phyloP scores from a whole-genome alignment of 345 rosid genomes.

The Balakata baccata region DNA sequence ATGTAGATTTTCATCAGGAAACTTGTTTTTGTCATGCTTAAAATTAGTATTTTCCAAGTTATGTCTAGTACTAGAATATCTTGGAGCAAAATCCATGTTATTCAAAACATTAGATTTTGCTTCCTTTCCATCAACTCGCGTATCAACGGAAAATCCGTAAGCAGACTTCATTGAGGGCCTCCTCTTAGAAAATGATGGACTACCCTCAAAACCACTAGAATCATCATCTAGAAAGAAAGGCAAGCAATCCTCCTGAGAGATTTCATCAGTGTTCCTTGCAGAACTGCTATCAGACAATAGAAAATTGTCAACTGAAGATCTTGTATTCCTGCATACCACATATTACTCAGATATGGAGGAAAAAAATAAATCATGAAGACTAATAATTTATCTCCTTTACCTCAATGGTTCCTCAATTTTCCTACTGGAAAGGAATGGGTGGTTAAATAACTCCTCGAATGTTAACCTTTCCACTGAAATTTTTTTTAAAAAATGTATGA shows the following conservation, averaged over 20 bases:
- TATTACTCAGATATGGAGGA: constrained; percentile 24
- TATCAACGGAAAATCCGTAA: constrained; percentile 48
- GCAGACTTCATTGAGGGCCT: constrained; percentile 45
- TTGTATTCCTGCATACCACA: constrained; percentile 45
- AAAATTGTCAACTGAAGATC: constrained; percentile 39
- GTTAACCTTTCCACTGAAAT: constrained; percentile 88
- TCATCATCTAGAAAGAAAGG: constrained; percentile 87
- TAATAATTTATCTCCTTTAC: constrained; percentile 35
- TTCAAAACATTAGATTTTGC: constrained; percentile 37
- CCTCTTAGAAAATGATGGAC: constrained; percentile 57
- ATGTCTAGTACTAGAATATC: constrained; percentile 36
- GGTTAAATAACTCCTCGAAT: constrained; percentile 93
- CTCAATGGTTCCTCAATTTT: constrained; percentile 51
- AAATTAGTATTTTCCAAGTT: constrained; percentile 38
- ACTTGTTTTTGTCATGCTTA: constrained; percentile 37
- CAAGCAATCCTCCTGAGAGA: constrained; percentile 71
- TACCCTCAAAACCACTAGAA: constrained; percentile 67
- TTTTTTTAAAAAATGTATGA: background rate
- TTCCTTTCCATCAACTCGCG: constrained; percentile 47
- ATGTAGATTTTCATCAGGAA: constrained; percentile 39
- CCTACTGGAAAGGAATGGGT: constrained; percentile 61
- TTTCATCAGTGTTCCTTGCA: constrained; percentile 50
- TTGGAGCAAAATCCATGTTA: constrained; percentile 38
- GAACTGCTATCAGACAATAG: constrained; percentile 50
- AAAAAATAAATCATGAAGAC: constrained; percentile 12